A percentile compares a stretch with the other conserved stretches of the same genome.
Conservation (phyloP, 2,329 filamentous ascomycete species). For the Sarocladium oryzae region DNA sequence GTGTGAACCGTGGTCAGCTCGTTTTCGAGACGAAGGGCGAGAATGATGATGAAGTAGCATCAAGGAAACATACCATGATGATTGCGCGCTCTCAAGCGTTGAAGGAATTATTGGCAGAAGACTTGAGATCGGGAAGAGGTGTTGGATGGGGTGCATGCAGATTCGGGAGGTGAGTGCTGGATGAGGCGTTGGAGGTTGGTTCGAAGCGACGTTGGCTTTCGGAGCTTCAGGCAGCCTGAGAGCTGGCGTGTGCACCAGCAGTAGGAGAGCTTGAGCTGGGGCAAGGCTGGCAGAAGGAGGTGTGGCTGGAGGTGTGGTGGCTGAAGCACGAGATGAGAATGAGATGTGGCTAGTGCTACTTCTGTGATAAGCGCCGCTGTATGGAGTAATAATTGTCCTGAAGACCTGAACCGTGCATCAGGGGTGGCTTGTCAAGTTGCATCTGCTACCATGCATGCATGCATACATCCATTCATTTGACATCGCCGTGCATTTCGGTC, state of each 20-base stretch:
- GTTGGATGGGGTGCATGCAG: slow-evolving; percentile 6
- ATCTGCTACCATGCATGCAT: not conserved
- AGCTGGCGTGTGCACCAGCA: slow-evolving; percentile 24
- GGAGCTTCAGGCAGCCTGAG: slow-evolving; percentile 30
- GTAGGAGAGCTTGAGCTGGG: not conserved
- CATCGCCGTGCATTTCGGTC: slow-evolving; percentile 2
- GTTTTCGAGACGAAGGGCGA: not conserved
- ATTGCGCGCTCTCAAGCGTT: slow-evolving; percentile 15
- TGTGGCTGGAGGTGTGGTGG: slow-evolving; percentile 6
- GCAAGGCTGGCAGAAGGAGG: not conserved
- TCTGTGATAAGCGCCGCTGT: not conserved
- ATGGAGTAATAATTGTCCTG: too few relatives aligned
- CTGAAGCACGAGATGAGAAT: not conserved
- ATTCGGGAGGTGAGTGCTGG: slow-evolving; percentile 10
- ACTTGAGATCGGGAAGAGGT: not conserved
- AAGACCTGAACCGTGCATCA: not conserved
- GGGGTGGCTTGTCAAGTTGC: not conserved
- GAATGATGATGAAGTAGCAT: not conserved
- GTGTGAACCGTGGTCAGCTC: slow-evolving; percentile 12
- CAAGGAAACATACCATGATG: slow-evolving; percentile 26
- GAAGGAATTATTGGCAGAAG: not conserved
- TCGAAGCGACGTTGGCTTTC: slow-evolving; percentile 13
- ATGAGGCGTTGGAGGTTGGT: slow-evolving; percentile 15
- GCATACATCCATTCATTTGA: not conserved
- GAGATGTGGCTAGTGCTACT: not conserved